Evolutionary conservation across 1,284 basidiomycete species (phyloP).

Genomic region (Coniferiporia sulphurascens): DNA sequence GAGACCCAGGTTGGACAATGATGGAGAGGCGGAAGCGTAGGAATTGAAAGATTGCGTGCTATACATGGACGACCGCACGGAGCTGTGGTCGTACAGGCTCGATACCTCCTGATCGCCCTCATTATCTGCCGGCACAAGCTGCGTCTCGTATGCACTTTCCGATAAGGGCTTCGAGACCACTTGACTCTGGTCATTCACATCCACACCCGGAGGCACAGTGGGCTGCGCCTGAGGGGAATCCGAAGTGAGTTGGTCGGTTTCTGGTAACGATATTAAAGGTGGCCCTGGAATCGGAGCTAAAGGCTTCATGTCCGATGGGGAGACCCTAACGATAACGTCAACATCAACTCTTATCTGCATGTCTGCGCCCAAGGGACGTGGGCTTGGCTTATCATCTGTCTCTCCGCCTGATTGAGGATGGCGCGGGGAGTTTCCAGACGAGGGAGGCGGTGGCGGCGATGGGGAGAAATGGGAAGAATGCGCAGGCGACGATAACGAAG

Average conservation of each 20-base stretch:
- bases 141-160: background rate
- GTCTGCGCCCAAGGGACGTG: background rate
- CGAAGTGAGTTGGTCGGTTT: background rate
- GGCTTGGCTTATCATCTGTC: background rate
- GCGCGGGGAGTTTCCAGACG: background rate
- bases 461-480: background rate
- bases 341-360: conserved; percentile 1
- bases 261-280: background rate
- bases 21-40: conserved; percentile 15
- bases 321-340: background rate
- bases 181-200: background rate
- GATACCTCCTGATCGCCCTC: conserved; percentile 1
- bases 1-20: conserved; percentile 23
- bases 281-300: background rate
- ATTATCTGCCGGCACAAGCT: background rate
- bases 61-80: conserved; percentile 8
- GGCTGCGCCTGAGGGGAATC: background rate
- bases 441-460: conserved; percentile 2
- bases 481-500: background rate
- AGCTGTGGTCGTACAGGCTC: conserved; percentile 10
- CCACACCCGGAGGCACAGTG: background rate
- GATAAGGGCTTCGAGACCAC: background rate
- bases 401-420: background rate
- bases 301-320: background rate
- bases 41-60: background rate